Evolutionary conservation across 257 asterid species (phyloP).

Genomic region (Cordia subcordata): DNA sequence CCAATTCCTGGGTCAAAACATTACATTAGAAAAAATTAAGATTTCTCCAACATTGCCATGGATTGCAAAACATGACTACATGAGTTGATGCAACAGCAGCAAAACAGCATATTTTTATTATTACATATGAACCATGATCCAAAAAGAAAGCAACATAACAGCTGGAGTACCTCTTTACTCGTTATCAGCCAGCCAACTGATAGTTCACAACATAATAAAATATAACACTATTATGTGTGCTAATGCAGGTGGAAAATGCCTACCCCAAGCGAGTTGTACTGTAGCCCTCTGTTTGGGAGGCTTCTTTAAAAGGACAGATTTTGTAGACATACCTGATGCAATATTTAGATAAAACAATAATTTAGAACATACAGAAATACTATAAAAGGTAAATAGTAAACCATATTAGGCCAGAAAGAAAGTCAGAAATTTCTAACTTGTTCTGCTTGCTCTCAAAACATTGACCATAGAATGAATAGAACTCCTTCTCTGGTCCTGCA

Average conservation of each 20-base stretch:
- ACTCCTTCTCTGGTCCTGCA: constrained; percentile 94
- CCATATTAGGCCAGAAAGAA: constrained; percentile 17
- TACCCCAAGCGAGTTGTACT: constrained; percentile 94
- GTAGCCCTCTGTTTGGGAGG: constrained; percentile 90
- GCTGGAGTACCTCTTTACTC: no score
- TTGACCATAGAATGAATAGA: constrained; percentile 85
- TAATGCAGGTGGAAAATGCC: constrained; percentile 21
- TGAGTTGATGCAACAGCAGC: neutral
- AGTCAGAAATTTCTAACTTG: constrained; percentile 52
- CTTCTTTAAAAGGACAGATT: constrained; percentile 88
- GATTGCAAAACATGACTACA: neutral
- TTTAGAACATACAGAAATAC: constrained; percentile 13
- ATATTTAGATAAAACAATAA: neutral
- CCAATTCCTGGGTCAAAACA: constrained; percentile 54
- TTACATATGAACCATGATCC: no score
- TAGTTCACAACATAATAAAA: no score
- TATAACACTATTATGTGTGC: neutral
- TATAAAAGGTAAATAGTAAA: constrained; percentile 2
- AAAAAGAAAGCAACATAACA: no score
- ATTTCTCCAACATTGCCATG: neutral
- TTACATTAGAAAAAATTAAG: neutral
- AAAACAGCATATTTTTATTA: neutral
- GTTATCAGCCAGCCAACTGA: no score
- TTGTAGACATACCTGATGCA: constrained; percentile 82
- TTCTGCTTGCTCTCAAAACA: constrained; percentile 91